Evolutionary conservation across 2,329 filamentous ascomycete genomes (phyloP).

Genomic region (Alternaria arborescens): DNA sequence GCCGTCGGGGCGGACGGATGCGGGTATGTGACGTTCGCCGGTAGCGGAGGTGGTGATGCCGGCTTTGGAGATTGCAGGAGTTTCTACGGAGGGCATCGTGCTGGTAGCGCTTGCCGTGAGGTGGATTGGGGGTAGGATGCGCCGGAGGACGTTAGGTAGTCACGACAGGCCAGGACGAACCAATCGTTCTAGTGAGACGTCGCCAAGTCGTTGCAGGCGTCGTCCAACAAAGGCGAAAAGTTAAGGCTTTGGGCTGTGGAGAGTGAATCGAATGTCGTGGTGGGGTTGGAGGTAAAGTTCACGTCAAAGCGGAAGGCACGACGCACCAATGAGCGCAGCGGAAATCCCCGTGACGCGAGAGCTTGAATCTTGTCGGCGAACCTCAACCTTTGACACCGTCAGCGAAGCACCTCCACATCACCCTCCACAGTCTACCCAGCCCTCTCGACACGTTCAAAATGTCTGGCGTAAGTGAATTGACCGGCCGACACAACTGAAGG

Average conservation of each 20-base stretch:
- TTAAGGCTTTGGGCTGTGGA: not conserved
- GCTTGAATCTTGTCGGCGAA: slow-evolving; percentile 34
- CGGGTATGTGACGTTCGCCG: slow-evolving; percentile 88
- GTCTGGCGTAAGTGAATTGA: slow-evolving; percentile 64
- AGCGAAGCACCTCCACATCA: slow-evolving; percentile 35
- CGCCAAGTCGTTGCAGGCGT: not conserved
- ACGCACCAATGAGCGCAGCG: slow-evolving; percentile 38
- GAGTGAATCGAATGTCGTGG: slow-evolving; percentile 6
- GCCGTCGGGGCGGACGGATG: slow-evolving; percentile 86
- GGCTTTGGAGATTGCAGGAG: slow-evolving; percentile 49
- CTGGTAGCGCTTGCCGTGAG: slow-evolving; percentile 1
- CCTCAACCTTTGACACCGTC: slow-evolving; percentile 34
- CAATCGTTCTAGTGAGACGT: slow-evolving; percentile 2
- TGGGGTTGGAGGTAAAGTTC: slow-evolving; percentile 20
- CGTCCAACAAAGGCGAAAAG: not conserved
- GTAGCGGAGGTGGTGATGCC: slow-evolving; percentile 74
- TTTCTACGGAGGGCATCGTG: slow-evolving; percentile 46
- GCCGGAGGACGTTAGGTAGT: slow-evolving; percentile 4
- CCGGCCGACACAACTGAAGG: not conserved
- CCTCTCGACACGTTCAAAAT: slow-evolving; percentile 58
- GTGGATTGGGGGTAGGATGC: slow-evolving; percentile 5
- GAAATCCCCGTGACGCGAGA: slow-evolving; percentile 34
- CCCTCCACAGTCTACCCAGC: slow-evolving; percentile 30
- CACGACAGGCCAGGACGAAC: not conserved
- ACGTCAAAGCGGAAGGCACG: slow-evolving; percentile 16